These are phyloP conservation scores for Pyricularia sp. DNA, from an alignment of 2,329 filamentous ascomycete species.

Conservation along the genomic window DNA sequence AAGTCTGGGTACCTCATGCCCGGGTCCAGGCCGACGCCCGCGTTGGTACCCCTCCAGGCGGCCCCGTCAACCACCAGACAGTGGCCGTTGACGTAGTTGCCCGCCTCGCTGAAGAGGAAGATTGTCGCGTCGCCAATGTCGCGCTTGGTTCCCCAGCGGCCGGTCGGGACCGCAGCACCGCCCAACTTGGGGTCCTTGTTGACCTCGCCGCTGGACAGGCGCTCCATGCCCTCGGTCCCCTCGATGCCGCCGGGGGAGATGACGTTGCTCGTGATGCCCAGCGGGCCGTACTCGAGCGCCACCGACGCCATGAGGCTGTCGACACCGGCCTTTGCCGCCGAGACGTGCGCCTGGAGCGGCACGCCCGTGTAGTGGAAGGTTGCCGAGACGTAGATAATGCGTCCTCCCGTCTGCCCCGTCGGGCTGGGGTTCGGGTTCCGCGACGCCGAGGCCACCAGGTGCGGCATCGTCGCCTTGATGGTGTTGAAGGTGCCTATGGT, in stretches of 20 bases:
- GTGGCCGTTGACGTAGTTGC: constrained; percentile 78
- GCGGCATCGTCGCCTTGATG: constrained; percentile 79
- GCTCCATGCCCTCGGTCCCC: constrained; percentile 71
- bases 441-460: constrained; percentile 66
- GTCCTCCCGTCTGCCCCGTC: constrained; percentile 62
- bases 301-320: constrained; percentile 75
- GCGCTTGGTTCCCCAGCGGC: constrained; percentile 67
- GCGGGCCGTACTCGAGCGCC: constrained; percentile 82
- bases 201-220: constrained; percentile 35
- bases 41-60: constrained; percentile 35
- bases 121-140: constrained; percentile 92
- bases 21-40: constrained; percentile 35
- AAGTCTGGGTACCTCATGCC: constrained; percentile 45
- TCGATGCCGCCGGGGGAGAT: constrained; percentile 81
- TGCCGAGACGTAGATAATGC: constrained; percentile 84
- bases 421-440: constrained; percentile 49
- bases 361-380: constrained; percentile 85
- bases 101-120: constrained; percentile 78
- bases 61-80: constrained; percentile 65
- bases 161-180: constrained; percentile 53
- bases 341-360: constrained; percentile 81
- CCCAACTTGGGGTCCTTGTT: constrained; percentile 19
- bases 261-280: constrained; percentile 78
- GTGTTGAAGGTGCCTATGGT: constrained; percentile 91
- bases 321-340: constrained; percentile 82